These are phyloP conservation scores for Penicillium tannophilum DNA, from an alignment of 495 filamentous ascomycete species.

Conservation along the genomic window DNA sequence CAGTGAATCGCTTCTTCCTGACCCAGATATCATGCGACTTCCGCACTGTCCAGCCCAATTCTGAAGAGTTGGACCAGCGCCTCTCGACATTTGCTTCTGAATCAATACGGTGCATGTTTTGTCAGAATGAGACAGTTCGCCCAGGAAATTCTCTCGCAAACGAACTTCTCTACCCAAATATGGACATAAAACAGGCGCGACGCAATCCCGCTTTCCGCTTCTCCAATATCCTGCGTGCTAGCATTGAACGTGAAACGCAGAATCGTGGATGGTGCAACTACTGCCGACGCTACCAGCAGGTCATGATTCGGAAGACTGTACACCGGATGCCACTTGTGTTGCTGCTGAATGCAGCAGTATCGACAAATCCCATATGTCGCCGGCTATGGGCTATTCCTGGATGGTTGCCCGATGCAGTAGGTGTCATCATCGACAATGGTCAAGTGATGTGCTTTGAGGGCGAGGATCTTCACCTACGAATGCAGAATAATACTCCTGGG, in stretches of 20 bases:
- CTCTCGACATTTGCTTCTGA: slow-evolving; percentile 56
- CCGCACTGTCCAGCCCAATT: slow-evolving; percentile 58
- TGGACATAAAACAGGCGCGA: slow-evolving; percentile 49
- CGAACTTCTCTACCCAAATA: slow-evolving; percentile 78
- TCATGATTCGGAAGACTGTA: slow-evolving; percentile 77
- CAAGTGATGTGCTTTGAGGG: slow-evolving; percentile 91
- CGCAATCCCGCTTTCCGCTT: slow-evolving; percentile 64
- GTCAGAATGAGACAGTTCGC: slow-evolving; percentile 73
- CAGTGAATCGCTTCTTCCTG: slow-evolving; percentile 74
- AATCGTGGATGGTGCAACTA: slow-evolving; percentile 87
- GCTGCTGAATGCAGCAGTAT: slow-evolving; percentile 73
- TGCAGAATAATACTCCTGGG: slow-evolving; percentile 61
- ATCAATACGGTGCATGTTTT: slow-evolving; percentile 78
- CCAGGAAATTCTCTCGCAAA: slow-evolving; percentile 71
- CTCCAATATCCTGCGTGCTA: slow-evolving; percentile 80
- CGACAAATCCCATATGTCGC: slow-evolving; percentile 68
- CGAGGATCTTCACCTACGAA: slow-evolving; percentile 63
- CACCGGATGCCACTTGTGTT: slow-evolving; percentile 78
- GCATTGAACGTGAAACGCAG: slow-evolving; percentile 80
- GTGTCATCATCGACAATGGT: slow-evolving; percentile 76
- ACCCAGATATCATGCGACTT: slow-evolving; percentile 72
- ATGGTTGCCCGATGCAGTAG: slow-evolving; percentile 92
- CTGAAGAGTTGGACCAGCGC: slow-evolving; percentile 59
- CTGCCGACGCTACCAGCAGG: slow-evolving; percentile 82
- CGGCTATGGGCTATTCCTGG: slow-evolving; percentile 83